phyloP scores from a whole-genome alignment of 768 basidiomycete genomes.

The Termitomyces eurrhizus region DNA sequence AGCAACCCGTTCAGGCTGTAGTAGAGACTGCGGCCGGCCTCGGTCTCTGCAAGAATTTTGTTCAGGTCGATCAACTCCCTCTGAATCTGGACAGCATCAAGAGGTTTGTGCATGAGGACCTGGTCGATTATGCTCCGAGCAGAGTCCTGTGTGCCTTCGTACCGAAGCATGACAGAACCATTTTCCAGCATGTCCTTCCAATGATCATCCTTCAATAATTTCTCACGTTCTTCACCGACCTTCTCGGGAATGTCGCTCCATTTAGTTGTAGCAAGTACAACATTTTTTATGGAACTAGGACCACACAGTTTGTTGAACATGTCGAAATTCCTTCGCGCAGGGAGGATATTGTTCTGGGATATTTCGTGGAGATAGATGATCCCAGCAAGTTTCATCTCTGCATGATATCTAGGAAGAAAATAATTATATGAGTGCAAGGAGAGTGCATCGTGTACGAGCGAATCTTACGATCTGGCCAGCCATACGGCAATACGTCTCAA shows the following conservation, averaged over 20 bases:
- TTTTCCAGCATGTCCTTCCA: conserved; percentile 13
- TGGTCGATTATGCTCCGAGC: conserved; percentile 7
- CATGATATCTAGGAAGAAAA: conserved; percentile 19
- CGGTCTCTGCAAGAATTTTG: conserved; percentile 8
- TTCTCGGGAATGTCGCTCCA: conserved; percentile 33
- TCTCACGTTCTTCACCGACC: conserved; percentile 12
- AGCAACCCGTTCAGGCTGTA: conserved; percentile 6
- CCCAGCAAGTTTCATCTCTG: conserved; percentile 21
- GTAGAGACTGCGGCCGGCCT: conserved; percentile 8
- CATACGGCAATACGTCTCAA: conserved; percentile 17
- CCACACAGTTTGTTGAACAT: conserved; percentile 49
- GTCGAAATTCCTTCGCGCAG: conserved; percentile 38
- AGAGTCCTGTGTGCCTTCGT: conserved; percentile 9
- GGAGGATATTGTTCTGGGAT: conserved; percentile 33
- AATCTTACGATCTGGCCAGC: conserved; percentile 17
- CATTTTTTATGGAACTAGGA: conserved; percentile 37
- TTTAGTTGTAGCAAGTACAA: conserved; percentile 46
- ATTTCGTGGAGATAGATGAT: conserved; percentile 28
- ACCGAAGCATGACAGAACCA: conserved; percentile 11
- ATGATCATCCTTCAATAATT: conserved; percentile 8
- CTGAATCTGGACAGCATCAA: conserved; percentile 10
- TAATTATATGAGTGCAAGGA: neutral
- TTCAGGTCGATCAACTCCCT: conserved; percentile 9
- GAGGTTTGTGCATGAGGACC: conserved; percentile 10
- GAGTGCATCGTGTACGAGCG: neutral